Base-by-base conservation (phyloP, 106 monocot species). In the Triglochin maritima region DNA sequence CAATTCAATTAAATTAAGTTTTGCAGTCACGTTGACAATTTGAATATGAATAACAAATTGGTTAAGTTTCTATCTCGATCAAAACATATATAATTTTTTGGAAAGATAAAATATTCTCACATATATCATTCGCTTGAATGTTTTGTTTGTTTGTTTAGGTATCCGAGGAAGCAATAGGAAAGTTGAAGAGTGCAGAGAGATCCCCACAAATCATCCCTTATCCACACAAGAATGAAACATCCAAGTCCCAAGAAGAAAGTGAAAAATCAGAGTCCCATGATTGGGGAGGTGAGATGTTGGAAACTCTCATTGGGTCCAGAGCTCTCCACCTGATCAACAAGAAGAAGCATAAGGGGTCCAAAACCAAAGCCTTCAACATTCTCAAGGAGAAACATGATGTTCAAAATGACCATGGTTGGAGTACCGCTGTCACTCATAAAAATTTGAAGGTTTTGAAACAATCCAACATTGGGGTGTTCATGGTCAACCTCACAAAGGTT, bases 401-500 rank as follows among this genome's bases (percentile, higher is more conserved):
- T 11, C 51, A 94, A 82, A 94, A 94, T 65, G 74, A 82, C 50
- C 79, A 89, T 63, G 94, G 94, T 4, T 76, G 84, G 78, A 89
- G 94, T 78, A 71, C 63, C 10, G 58, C 82, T 1, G 79, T 94
- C 55, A 89, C 84, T 4, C 45, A 79, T 55, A 78, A 79, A 56
- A 79, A 84, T 11, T 65, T 72, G 44, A 48, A 67, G 11, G 74
- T 79, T 8, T 64, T 94, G n/a, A 77, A 47, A 60, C 80, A 64
- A 9, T 81, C 79, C 16, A 52, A 72, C 50, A 67, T 89, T 60
- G 86, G 84, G 17, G 49, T 80, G 7, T 93, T 93, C 74, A 89
- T 93, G 86, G 93, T 93, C 56, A 93, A 89, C 72, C 69, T 93
- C 46, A 93, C 87, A 11, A 79, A 69, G 76, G 92, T 92, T 10